Evolutionary conservation across 352 stramenopile genomes (phyloP).

Genomic region (Blastocystis sp.): DNA sequence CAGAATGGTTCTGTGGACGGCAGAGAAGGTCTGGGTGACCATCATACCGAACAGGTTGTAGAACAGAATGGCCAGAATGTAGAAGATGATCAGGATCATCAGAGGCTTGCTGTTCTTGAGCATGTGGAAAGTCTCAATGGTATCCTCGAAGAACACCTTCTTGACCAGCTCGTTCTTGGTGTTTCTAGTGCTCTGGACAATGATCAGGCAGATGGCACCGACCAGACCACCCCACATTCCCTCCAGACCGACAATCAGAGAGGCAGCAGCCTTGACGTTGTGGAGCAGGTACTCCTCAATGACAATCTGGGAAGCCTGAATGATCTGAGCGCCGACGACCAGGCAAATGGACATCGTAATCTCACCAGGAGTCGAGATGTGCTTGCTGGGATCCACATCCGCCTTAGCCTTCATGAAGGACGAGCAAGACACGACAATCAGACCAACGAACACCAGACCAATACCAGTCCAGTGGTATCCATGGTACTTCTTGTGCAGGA

Average conservation of each 20-base stretch:
- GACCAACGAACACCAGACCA: slow-evolving; percentile 57
- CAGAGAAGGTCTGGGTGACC: slow-evolving; percentile 60
- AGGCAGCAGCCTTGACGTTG: slow-evolving; percentile 65
- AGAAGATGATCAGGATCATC: slow-evolving; percentile 60
- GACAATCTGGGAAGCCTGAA: slow-evolving; percentile 75
- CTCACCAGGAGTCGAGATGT: slow-evolving; percentile 28
- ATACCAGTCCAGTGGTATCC: slow-evolving; percentile 76
- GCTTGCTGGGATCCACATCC: neutral
- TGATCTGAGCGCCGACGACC: slow-evolving; percentile 70
- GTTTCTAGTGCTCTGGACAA: slow-evolving; percentile 18
- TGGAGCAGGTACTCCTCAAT: slow-evolving; percentile 76
- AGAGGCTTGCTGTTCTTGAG: slow-evolving; percentile 18
- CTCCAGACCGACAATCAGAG: slow-evolving; percentile 70
- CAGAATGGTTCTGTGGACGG: slow-evolving; percentile 60
- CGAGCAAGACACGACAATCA: slow-evolving; percentile 57
- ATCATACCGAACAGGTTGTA: slow-evolving; percentile 62
- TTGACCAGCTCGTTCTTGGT: slow-evolving; percentile 28
- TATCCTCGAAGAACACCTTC: slow-evolving; percentile 49
- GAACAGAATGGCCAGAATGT: slow-evolving; percentile 61
- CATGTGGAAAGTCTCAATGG: slow-evolving; percentile 52
- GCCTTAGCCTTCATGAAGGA: slow-evolving; percentile 55
- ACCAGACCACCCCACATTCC: slow-evolving; percentile 68
- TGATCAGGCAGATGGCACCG: neutral
- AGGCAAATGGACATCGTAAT: slow-evolving; percentile 66
- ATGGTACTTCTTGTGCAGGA: slow-evolving; percentile 72